Percentiles rank a stretch among this genome's conserved stretches.
phyloP scores from a whole-genome alignment of 805 yeast genomes.

The Candida xiaguanensis region DNA sequence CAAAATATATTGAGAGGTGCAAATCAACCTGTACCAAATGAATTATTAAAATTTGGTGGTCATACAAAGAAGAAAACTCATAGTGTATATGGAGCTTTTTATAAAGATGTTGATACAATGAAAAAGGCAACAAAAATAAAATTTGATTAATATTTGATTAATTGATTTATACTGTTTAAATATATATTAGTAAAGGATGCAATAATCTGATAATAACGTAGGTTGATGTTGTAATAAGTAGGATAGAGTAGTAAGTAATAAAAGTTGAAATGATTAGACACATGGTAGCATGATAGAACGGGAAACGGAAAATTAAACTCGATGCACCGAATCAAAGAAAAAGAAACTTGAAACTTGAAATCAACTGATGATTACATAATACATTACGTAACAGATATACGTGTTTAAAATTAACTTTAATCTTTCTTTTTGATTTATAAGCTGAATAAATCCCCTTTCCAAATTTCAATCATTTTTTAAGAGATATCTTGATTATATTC shows the following conservation, averaged over 20 bases:
- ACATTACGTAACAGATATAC: not conserved
- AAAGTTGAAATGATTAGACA: not conserved
- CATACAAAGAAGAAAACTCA: conserved; percentile 98
- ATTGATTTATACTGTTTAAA: too few relatives aligned
- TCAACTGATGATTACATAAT: conserved; percentile 1
- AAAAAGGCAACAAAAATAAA: conserved; percentile 88
- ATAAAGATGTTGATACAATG: conserved; percentile 83
- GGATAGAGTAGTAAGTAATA: not conserved
- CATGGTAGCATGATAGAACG: too few relatives aligned
- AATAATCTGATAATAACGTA: too few relatives aligned
- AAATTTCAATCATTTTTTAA: too few relatives aligned
- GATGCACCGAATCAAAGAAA: too few relatives aligned
- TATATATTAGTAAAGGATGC: too few relatives aligned
- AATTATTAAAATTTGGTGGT: conserved; percentile 89
- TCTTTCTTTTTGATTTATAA: not conserved
- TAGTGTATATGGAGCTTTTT: conserved; percentile 97
- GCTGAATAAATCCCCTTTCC: too few relatives aligned
- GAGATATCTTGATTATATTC: too few relatives aligned
- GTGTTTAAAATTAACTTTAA: conserved; percentile 2
- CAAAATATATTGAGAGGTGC: conserved; percentile 92
- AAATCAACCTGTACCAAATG: conserved; percentile 93
- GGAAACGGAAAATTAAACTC: too few relatives aligned
- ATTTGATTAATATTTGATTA: conserved; percentile 51
- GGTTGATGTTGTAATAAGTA: too few relatives aligned
- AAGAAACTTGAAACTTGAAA: too few relatives aligned